Evolutionary conservation across 2,329 filamentous ascomycete species (phyloP).

Genomic region (Arthrinium phaeospermum): DNA sequence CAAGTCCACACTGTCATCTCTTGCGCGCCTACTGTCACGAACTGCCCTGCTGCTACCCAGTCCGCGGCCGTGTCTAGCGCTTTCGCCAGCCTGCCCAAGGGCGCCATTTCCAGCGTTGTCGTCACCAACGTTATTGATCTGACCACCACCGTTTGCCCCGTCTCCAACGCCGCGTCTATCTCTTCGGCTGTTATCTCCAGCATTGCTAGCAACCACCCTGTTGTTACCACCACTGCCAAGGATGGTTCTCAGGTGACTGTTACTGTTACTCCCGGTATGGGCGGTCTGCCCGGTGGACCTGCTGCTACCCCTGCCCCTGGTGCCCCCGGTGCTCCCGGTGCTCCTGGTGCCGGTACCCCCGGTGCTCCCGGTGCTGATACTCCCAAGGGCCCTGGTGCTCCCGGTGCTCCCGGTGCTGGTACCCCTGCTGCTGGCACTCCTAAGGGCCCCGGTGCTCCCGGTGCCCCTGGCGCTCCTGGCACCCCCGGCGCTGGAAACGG

Average conservation of each 20-base stretch:
- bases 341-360: slow-evolving; percentile 24
- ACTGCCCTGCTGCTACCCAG: slow-evolving; percentile 34
- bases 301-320: slow-evolving; percentile 10
- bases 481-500: not conserved
- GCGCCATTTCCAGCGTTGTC: slow-evolving; percentile 34
- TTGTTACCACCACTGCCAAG: slow-evolving; percentile 12
- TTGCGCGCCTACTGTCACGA: slow-evolving; percentile 34
- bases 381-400: slow-evolving; percentile 27
- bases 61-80: slow-evolving; percentile 31
- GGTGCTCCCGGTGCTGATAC: slow-evolving; percentile 24
- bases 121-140: slow-evolving; percentile 35
- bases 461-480: not conserved
- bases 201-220: slow-evolving; percentile 20
- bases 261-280: slow-evolving; percentile 18
- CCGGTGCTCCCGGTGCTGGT: not conserved
- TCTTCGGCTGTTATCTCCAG: slow-evolving; percentile 35
- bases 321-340: slow-evolving; percentile 23
- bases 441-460: not conserved
- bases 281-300: not conserved
- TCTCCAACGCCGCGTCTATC: slow-evolving; percentile 32
- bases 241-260: slow-evolving; percentile 29
- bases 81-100: slow-evolving; percentile 30
- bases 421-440: not conserved
- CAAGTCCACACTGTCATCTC: slow-evolving; percentile 35
- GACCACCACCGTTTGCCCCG: slow-evolving; percentile 38